Evolutionary conservation across 768 basidiomycete genomes (phyloP).

Genomic region (Asterophora lycoperdoides): DNA sequence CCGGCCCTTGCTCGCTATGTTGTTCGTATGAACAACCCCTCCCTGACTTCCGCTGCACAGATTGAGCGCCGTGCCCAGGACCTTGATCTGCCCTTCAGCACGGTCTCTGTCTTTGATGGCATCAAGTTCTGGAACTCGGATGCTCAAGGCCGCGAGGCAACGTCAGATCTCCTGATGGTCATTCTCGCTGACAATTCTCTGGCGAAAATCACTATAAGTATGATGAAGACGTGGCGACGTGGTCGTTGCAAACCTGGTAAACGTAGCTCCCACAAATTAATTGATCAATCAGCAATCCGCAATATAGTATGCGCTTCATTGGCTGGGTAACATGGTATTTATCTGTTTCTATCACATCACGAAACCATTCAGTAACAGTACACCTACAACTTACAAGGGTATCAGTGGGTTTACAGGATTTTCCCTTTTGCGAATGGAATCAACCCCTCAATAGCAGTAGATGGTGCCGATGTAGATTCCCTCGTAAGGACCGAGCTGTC

Average conservation of each 20-base stretch:
- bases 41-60: constrained; percentile 5
- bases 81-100: constrained; percentile 18
- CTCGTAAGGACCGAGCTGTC: constrained; percentile 47
- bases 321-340: no score
- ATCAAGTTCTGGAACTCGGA: constrained; percentile 20
- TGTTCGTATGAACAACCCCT: constrained; percentile 12
- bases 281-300: no score
- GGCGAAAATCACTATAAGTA: no score
- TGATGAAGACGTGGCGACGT: no score
- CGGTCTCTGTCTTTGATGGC: constrained; percentile 27
- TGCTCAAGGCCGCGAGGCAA: no score
- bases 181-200: no score
- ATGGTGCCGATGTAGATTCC: constrained; percentile 54
- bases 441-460: constrained; percentile 23
- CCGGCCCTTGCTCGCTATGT: constrained; percentile 23
- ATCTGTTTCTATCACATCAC: no score
- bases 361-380: no score
- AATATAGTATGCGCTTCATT: no score
- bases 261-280: no score
- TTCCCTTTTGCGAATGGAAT: neutral
- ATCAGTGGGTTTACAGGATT: neutral
- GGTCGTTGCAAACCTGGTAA: no score
- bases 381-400: neutral
- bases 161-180: no score
- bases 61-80: constrained; percentile 6